Base-by-base conservation (phyloP, 495 filamentous ascomycete genomes). In the Penicillium herquei region DNA sequence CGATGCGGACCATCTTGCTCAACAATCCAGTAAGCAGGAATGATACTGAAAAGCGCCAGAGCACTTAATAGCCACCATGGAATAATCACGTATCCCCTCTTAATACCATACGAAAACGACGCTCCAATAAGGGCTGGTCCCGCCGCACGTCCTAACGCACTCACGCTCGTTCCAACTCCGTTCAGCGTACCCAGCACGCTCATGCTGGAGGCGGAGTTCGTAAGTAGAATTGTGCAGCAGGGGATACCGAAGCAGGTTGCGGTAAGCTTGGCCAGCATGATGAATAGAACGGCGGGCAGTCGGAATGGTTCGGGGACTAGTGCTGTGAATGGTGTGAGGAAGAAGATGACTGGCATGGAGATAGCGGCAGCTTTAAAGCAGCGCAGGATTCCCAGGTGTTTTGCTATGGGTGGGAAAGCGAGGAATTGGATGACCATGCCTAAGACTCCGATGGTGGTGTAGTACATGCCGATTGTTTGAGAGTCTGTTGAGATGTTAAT, bases 101-200 rank as follows among this genome's bases (percentile, higher is more conserved):
- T 81, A 0, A 91, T 80, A 1, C 92, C 92, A 62, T 77, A 80
- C 1, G 84, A 87, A 62, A 92, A 92, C 0, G 81, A 75, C 42
- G 77, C 68, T 4, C 89, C 89, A 0, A 79, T 77, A 12, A 85
- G 32, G 0, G 88, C 87, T 6, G 93, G 93, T 0, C 93, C 93
- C 11, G 78, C 63, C 1, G 89, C 91, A 31, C 91, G 77, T 8
- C 92, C 92, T 16, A 96, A 63, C 0, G 89, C 90, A 57, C 84
- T 86, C 32, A 92, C 79, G 46, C 86, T 87, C 1, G 90, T 92
- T 1, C 88, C 89, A 49, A 96, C 84, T 0, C 93, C 93, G 65
- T 98, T 98, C 47, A 98, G 72, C 2, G 92, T 96, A 0, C 92
- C 93, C 7, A 96, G 80, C 44, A 95, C 81, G 32, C 81, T 75